These are phyloP conservation scores for Starmerella riodocensis DNA, from an alignment of 805 yeast species.

Conservation along the genomic window DNA sequence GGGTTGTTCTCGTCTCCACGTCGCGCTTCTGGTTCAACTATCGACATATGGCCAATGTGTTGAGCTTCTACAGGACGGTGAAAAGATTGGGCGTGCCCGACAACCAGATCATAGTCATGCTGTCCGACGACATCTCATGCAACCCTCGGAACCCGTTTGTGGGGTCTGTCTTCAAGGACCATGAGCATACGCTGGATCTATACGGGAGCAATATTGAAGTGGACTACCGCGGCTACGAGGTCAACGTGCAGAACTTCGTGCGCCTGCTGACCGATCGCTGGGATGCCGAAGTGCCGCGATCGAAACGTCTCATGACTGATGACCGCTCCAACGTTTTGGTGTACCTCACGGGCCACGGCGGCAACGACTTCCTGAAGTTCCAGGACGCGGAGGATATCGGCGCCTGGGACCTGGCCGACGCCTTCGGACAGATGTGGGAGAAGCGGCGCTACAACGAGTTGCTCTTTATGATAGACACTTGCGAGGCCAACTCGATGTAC, in stretches of 20 bases:
- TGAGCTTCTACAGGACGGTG: constrained; percentile 89
- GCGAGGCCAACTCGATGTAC: constrained; percentile 98
- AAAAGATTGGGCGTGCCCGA: constrained; percentile 95
- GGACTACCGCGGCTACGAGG: constrained; percentile 95
- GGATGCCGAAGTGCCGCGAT: constrained; percentile 87
- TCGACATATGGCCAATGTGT: constrained; percentile 91
- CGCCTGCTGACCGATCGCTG: constrained; percentile 87
- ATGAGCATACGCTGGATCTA: constrained; percentile 79
- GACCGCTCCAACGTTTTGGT: constrained; percentile 88
- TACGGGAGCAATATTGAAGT: constrained; percentile 94
- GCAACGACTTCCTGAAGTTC: constrained; percentile 89
- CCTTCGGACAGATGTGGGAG: constrained; percentile 93
- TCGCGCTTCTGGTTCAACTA: constrained; percentile 98
- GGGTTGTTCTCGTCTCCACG: constrained; percentile 90
- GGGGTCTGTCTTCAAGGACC: constrained; percentile 88
- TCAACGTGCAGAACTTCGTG: constrained; percentile 93
- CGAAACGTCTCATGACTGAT: constrained; percentile 81
- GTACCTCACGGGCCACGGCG: constrained; percentile 97
- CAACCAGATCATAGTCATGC: constrained; percentile 89
- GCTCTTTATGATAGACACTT: constrained; percentile 94
- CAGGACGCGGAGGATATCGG: constrained; percentile 98
- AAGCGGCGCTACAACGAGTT: constrained; percentile 91
- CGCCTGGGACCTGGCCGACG: constrained; percentile 90
- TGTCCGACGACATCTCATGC: constrained; percentile 94
- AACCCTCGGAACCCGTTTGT: constrained; percentile 93